These are phyloP conservation scores for Fomes fomentarius DNA, from an alignment of 1,284 basidiomycete genomes.

Conservation along the genomic window DNA sequence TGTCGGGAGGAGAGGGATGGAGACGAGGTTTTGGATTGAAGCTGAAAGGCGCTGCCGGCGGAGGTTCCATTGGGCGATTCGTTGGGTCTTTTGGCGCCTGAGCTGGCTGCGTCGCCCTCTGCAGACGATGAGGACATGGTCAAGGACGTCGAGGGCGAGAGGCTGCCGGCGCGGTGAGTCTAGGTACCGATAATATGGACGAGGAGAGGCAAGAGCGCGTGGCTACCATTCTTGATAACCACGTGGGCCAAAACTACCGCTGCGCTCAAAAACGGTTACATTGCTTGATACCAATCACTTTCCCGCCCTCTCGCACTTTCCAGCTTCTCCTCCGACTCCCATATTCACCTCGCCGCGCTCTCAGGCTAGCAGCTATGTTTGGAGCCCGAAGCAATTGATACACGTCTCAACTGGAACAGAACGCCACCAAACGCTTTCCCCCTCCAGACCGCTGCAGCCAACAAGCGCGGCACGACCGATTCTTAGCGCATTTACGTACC, in stretches of 20 bases:
- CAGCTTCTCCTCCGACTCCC: conserved; percentile 7
- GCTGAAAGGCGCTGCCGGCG: conserved; percentile 32
- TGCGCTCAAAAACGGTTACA: conserved; percentile 28
- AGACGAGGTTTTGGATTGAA: conserved; percentile 37
- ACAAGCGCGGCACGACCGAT: neutral
- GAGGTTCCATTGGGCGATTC: conserved; percentile 27
- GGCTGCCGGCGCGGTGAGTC: conserved; percentile 22
- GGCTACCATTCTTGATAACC: conserved; percentile 33
- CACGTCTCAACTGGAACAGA: neutral
- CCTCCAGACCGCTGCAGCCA: neutral
- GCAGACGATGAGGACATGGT: conserved; percentile 25
- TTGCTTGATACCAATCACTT: conserved; percentile 29
- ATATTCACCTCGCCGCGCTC: neutral
- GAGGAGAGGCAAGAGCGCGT: conserved; percentile 33
- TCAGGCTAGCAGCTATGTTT: neutral
- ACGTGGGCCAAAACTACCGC: conserved; percentile 30
- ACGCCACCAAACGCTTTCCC: neutral
- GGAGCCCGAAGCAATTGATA: neutral
- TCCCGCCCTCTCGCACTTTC: conserved; percentile 21
- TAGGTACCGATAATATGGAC: conserved; percentile 25
- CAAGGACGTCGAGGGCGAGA: conserved; percentile 27
- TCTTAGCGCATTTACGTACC: neutral
- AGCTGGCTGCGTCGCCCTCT: conserved; percentile 21
- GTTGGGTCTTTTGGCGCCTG: conserved; percentile 25
- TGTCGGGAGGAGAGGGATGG: conserved; percentile 37